Evolutionary conservation across 768 basidiomycete genomes (phyloP).

Genomic region (Collybiopsis confluens): DNA sequence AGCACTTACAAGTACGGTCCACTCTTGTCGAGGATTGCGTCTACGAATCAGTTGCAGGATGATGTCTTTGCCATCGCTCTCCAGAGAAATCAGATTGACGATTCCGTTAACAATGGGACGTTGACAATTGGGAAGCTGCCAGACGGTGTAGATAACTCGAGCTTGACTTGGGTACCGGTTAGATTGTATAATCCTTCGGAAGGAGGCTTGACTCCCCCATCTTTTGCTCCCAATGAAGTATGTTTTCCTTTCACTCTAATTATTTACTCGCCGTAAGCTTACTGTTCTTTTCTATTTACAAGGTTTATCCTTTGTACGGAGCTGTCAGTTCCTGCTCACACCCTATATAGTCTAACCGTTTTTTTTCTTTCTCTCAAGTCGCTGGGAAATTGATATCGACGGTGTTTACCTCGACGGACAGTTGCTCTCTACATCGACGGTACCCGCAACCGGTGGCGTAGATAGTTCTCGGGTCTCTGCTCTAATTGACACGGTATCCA

Average conservation of each 20-base stretch:
- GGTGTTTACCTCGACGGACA: slow-evolving; percentile 62
- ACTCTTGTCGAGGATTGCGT: slow-evolving; percentile 42
- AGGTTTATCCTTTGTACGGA: slow-evolving; percentile 39
- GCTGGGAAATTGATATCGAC: slow-evolving; percentile 68
- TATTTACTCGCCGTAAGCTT: no score
- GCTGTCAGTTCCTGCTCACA: no score
- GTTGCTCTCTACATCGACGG: slow-evolving; percentile 46
- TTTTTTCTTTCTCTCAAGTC: no score
- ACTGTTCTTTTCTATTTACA: slow-evolving; percentile 1
- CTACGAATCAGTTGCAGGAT: slow-evolving; percentile 33
- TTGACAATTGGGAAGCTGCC: slow-evolving; percentile 65
- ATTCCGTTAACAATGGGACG: slow-evolving; percentile 51
- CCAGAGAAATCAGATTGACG: slow-evolving; percentile 56
- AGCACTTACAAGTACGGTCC: slow-evolving; percentile 38
- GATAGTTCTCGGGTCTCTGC: slow-evolving; percentile 42
- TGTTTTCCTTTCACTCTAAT: slow-evolving; percentile 17
- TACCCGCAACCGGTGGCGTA: slow-evolving; percentile 33
- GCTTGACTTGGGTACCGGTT: slow-evolving; percentile 67
- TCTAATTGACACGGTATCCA: slow-evolving; percentile 20
- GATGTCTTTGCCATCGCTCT: slow-evolving; percentile 54
- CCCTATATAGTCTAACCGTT: no score
- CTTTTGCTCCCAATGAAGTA: slow-evolving; percentile 58
- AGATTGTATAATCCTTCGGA: slow-evolving; percentile 48
- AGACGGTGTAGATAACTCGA: slow-evolving; percentile 44
- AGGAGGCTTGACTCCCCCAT: slow-evolving; percentile 52